Evolutionary conservation across 2,329 filamentous ascomycete genomes (phyloP), one percentile per base, ranked within the genome.

Genomic region (Tolypocladium amazonense): DNA sequence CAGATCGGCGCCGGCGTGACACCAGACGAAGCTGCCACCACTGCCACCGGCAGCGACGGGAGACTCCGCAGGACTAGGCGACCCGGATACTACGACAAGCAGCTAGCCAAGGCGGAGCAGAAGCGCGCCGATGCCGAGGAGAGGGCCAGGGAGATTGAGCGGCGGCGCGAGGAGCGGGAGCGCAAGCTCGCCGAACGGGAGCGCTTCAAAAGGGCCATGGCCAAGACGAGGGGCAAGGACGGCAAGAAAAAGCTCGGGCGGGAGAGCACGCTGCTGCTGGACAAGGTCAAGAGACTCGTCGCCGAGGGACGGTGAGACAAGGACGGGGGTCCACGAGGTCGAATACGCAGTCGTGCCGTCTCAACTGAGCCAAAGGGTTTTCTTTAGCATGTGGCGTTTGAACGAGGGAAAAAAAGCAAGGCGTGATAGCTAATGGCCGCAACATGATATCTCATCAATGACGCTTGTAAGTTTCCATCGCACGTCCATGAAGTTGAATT

Each of bases 181-280:
- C 80, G 80, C 64, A 83, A 84, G 62, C 76, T 82, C 4, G 87
- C 88, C 56, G 85, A 87, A 66, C 84, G 87, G 15, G 79, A 85
- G 65, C 79, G 79, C 62, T 83, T 87, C 67, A 81, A 85, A 61
- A 85, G 82, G 65, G 85, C 87, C 63, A 84, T 90, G 72, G 87
- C 88, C 64, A 88, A 87, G 71, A 90, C 92, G 57, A 84, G 87
- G 41, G 85, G 88, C 71, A 86, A 85, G 35, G 83, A 89, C 69
- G 90, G 90, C 14, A 87, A 89, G 75, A 83, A 88, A 72, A 92
- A 90, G 75, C 73, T 96, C 56, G 92, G 92, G 1, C 81, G 90
- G 62, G 91, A 96, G 78, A 92, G 91, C 67, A 82, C 81, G 39
- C 80, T 93, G 43, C 67, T 96, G 66, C 76, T 96, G 59, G 88